phyloP scores from a whole-genome alignment of 169 alveolate genomes.

The Blepharisma undulans region DNA sequence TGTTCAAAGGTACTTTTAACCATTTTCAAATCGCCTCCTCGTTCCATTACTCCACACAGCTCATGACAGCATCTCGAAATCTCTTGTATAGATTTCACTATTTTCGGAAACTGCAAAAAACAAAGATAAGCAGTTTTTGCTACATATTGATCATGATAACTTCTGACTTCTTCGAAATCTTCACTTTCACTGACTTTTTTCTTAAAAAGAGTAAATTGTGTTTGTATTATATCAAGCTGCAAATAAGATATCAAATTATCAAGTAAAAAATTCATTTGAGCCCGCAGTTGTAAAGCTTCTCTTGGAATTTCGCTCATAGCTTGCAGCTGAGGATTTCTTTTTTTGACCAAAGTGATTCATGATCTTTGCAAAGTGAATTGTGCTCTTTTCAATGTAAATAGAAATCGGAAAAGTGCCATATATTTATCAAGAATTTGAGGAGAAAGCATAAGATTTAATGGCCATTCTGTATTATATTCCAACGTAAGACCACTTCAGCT shows the following conservation, averaged over 20 bases:
- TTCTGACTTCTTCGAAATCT: slow-evolving; percentile 71
- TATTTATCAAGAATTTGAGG: slow-evolving; percentile 65
- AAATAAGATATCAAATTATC: slow-evolving; percentile 63
- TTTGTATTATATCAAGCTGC: slow-evolving; percentile 59
- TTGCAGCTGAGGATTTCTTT: slow-evolving; percentile 21
- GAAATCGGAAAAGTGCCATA: slow-evolving; percentile 54
- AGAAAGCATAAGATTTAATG: slow-evolving; percentile 58
- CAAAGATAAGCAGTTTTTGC: slow-evolving; percentile 43
- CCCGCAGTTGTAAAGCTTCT: slow-evolving; percentile 42
- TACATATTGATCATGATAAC: slow-evolving; percentile 57
- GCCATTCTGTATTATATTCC: slow-evolving; percentile 63
- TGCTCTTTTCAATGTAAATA: slow-evolving; percentile 63
- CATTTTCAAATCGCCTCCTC: slow-evolving; percentile 31
- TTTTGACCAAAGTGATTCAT: slow-evolving; percentile 44
- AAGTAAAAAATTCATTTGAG: slow-evolving; percentile 52
- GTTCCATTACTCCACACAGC: slow-evolving; percentile 25
- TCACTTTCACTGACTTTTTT: slow-evolving; percentile 43
- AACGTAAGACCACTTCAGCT: slow-evolving; percentile 66
- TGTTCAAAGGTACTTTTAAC: slow-evolving; percentile 42
- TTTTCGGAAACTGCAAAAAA: slow-evolving; percentile 46
- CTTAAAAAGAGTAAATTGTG: slow-evolving; percentile 44
- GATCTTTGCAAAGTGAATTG: slow-evolving; percentile 50
- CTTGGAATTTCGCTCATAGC: slow-evolving; percentile 18
- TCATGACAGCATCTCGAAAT: slow-evolving; percentile 48
- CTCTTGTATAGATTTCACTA: slow-evolving; percentile 53